These are phyloP conservation scores for Arthrobotrys musiformis DNA, from an alignment of 2,329 filamentous ascomycete species.

Conservation along the genomic window DNA sequence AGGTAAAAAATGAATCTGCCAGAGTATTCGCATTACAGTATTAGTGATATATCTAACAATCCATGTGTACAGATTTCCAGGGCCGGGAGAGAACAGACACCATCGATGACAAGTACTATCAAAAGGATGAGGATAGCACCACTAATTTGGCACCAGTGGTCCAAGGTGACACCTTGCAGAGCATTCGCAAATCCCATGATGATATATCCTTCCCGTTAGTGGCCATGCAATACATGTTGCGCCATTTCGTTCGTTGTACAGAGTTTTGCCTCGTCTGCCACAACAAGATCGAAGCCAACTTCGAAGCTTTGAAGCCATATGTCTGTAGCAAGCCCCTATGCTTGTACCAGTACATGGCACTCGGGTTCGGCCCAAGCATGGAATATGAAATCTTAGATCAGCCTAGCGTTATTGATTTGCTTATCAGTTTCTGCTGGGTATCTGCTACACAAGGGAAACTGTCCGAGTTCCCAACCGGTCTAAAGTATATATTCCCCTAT, in stretches of 20 bases:
- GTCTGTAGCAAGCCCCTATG: slow-evolving; percentile 82
- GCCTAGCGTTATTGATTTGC: slow-evolving; percentile 83
- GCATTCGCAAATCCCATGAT: slow-evolving; percentile 52
- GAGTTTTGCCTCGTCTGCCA: slow-evolving; percentile 91
- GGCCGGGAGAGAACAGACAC: slow-evolving; percentile 56
- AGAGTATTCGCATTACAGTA: too few species aligned
- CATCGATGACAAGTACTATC: slow-evolving; percentile 63
- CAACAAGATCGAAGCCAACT: slow-evolving; percentile 71
- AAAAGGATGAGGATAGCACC: slow-evolving; percentile 40
- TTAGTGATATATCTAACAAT: background rate
- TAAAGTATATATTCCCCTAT: slow-evolving; percentile 64
- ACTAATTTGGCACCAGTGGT: slow-evolving; percentile 24
- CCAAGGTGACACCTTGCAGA: slow-evolving; percentile 21
- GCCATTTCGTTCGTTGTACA: slow-evolving; percentile 81
- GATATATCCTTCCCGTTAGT: slow-evolving; percentile 68
- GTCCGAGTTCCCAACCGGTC: slow-evolving; percentile 69
- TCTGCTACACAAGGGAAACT: slow-evolving; percentile 66
- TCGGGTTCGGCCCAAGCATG: slow-evolving; percentile 86
- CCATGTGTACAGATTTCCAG: slow-evolving; percentile 55
- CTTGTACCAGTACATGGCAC: slow-evolving; percentile 84
- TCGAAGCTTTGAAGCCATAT: slow-evolving; percentile 79
- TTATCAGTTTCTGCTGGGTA: slow-evolving; percentile 82
- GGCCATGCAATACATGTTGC: slow-evolving; percentile 72
- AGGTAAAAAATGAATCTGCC: slow-evolving; percentile 60
- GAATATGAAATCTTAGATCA: slow-evolving; percentile 84